These are phyloP conservation scores for Chiua virens DNA, from an alignment of 768 basidiomycete genomes.

Conservation along the genomic window DNA sequence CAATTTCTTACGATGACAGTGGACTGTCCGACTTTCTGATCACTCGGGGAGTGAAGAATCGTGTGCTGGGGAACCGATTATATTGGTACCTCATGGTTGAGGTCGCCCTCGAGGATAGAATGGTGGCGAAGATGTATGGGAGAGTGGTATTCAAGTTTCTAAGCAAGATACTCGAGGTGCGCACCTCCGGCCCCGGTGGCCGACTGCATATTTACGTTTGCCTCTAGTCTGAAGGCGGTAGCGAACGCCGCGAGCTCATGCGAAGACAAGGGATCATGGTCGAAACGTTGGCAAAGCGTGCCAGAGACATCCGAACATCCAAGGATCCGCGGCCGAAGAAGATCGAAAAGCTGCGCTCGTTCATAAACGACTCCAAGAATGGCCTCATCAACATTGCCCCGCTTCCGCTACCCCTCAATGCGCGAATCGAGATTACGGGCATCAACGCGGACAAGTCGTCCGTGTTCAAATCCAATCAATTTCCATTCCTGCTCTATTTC, in stretches of 20 bases:
- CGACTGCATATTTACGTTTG: not conserved
- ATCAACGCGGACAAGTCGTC: conserved; percentile 91
- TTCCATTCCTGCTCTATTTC: conserved; percentile 88
- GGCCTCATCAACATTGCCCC: conserved; percentile 76
- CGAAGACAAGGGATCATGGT: conserved; percentile 90
- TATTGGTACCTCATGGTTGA: conserved; percentile 99
- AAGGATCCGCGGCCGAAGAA: conserved; percentile 97
- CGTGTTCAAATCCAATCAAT: conserved; percentile 97
- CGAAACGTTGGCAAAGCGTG: conserved; percentile 80
- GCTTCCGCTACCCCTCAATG: conserved; percentile 88
- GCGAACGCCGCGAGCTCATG: conserved; percentile 83
- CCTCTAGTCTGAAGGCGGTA: conserved; percentile 66
- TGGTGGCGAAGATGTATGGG: conserved; percentile 91
- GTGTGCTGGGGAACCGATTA: conserved; percentile 83
- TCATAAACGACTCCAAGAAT: conserved; percentile 83
- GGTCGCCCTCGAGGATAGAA: conserved; percentile 81
- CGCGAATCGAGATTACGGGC: conserved; percentile 79
- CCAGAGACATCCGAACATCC: conserved; percentile 81
- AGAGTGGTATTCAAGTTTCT: conserved; percentile 89
- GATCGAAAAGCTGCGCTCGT: conserved; percentile 90
- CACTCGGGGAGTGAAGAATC: conserved; percentile 76
- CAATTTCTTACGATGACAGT: conserved; percentile 86
- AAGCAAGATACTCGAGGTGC: conserved; percentile 82
- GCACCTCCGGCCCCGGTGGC: conserved; percentile 7
- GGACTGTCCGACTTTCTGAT: conserved; percentile 94